phyloP scores from a whole-genome alignment of 257 asterid species.

The Solanum chiquidenum region DNA sequence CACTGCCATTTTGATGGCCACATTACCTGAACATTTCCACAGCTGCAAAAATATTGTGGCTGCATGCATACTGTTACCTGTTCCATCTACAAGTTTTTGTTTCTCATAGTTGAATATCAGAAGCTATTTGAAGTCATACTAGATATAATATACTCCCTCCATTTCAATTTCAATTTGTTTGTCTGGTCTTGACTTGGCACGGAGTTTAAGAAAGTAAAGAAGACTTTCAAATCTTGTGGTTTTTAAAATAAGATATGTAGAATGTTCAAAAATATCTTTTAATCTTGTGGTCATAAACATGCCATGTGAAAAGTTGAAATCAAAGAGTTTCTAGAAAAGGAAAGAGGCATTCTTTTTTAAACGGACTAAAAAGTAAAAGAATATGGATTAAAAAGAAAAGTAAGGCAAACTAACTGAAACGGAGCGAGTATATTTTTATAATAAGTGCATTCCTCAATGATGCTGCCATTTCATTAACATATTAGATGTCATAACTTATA shows the following conservation, averaged over 20 bases:
- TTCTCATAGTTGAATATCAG: neutral
- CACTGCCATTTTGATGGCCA: neutral
- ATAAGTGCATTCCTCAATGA: neutral
- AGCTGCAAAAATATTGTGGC: neutral
- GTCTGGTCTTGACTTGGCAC: neutral
- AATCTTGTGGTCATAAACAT: neutral
- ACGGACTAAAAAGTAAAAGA: neutral
- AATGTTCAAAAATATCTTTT: neutral
- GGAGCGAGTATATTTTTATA: neutral
- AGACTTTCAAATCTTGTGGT: neutral
- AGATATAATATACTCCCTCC: neutral
- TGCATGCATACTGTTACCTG: neutral
- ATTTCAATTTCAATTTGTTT: neutral
- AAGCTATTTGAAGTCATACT: neutral
- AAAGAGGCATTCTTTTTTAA: neutral
- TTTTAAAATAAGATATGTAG: neutral
- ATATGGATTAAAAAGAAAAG: neutral
- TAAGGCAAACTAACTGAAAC: neutral
- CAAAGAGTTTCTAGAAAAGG: no score
- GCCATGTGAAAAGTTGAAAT: neutral
- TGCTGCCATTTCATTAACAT: neutral
- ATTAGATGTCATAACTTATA: neutral
- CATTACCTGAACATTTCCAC: neutral
- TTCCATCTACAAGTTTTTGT: neutral
- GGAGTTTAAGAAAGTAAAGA: neutral